Conservation (phyloP, 441 rosid species). For the Bruguiera hainesii region DNA sequence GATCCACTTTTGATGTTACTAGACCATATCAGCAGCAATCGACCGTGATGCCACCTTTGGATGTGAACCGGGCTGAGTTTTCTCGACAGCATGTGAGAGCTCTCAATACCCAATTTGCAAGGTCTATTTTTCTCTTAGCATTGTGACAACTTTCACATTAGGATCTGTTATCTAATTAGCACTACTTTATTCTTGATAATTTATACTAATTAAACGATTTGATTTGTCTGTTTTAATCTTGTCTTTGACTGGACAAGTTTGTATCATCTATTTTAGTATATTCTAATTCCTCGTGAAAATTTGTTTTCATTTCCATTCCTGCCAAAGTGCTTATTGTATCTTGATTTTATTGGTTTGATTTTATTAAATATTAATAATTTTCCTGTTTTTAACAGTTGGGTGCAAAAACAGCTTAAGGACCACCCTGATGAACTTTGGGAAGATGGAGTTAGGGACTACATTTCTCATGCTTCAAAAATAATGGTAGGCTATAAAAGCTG, state of each 20-base stretch:
- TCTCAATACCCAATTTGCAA: constrained; percentile 88
- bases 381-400: constrained; percentile 55
- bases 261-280: neutral
- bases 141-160: neutral
- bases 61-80: constrained; percentile 60
- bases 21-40: constrained; percentile 50
- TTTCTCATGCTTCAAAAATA: constrained; percentile 68
- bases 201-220: neutral
- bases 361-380: neutral
- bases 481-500: constrained; percentile 41
- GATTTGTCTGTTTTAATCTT: neutral
- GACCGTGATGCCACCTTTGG: constrained; percentile 35
- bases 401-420: constrained; percentile 80
- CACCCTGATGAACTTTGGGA: constrained; percentile 99
- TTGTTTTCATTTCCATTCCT: neutral
- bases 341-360: neutral
- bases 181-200: neutral
- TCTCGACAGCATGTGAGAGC: constrained; percentile 90
- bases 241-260: neutral
- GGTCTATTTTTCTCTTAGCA: constrained; percentile 36
- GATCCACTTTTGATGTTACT: constrained; percentile 46
- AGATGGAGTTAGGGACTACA: constrained; percentile 78
- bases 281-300: neutral
- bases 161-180: neutral
- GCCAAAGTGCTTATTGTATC: neutral